phyloP scores from a whole-genome alignment of 306 rosid species.

The Cotoneaster glaucophyllus region DNA sequence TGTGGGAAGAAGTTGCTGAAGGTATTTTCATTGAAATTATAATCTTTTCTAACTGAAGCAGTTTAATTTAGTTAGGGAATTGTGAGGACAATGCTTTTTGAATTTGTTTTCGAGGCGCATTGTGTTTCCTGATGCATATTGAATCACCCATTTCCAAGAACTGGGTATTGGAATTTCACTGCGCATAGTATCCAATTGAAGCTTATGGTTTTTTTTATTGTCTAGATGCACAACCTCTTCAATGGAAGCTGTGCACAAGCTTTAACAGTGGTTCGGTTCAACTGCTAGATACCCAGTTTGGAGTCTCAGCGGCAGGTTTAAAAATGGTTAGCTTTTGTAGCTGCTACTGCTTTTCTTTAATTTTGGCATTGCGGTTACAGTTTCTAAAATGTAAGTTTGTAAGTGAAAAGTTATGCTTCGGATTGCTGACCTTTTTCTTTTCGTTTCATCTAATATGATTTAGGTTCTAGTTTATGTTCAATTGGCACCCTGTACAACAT shows the following conservation, averaged over 20 bases:
- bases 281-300: constrained; percentile 78
- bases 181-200: background rate
- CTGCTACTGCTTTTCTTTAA: background rate
- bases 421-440: background rate
- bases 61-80: background rate
- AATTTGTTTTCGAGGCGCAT: background rate
- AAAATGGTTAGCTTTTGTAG: constrained; percentile 59
- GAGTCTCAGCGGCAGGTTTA: constrained; percentile 49
- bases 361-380: background rate
- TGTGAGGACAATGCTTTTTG: background rate
- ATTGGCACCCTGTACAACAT: background rate
- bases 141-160: background rate
- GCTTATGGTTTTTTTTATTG: background rate
- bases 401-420: background rate
- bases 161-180: background rate
- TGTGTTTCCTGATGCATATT: constrained; percentile 5
- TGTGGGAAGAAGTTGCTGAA: constrained; percentile 77
- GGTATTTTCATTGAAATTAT: constrained; percentile 35
- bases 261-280: constrained; percentile 48
- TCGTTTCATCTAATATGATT: constrained; percentile 12
- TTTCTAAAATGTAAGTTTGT: background rate
- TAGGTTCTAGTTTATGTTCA: background rate
- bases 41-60: background rate
- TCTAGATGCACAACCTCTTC: constrained; percentile 62
- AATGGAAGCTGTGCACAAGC: constrained; percentile 75